Percentiles rank a stretch among this genome's conserved stretches.
phyloP scores from a whole-genome alignment of 2,329 filamentous ascomycete species.

The Colletotrichum costaricense region DNA sequence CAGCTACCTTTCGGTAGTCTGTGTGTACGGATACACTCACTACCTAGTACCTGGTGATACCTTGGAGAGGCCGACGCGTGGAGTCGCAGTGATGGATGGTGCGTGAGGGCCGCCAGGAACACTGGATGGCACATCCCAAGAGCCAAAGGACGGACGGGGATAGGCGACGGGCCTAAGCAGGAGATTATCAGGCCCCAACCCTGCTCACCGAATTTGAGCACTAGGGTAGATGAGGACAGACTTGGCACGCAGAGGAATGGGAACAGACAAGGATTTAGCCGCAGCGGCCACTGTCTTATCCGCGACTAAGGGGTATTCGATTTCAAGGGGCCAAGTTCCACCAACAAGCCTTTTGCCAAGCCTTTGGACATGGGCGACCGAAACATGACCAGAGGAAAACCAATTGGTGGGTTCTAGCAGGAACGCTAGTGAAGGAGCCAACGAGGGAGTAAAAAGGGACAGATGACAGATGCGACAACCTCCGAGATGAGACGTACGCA shows the following conservation, averaged over 20 bases:
- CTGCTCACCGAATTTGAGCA: constrained; percentile 22
- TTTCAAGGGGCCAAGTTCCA: constrained; percentile 26
- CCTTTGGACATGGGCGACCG: constrained; percentile 12
- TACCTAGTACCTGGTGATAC: neutral
- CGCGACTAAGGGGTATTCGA: constrained; percentile 30
- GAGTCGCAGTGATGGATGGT: neutral
- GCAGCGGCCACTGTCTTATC: constrained; percentile 29
- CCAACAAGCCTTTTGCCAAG: constrained; percentile 28
- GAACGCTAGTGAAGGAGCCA: constrained; percentile 3
- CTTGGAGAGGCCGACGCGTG: neutral
- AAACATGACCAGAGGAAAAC: constrained; percentile 24
- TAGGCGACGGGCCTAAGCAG: constrained; percentile 25
- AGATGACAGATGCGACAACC: constrained; percentile 19
- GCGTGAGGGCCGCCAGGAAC: neutral
- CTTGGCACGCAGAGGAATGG: constrained; percentile 15
- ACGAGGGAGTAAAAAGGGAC: constrained; percentile 9
- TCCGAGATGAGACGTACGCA: constrained; percentile 24
- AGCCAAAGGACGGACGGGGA: constrained; percentile 10
- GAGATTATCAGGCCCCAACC: constrained; percentile 23
- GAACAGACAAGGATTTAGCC: constrained; percentile 17
- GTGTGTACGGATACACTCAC: neutral
- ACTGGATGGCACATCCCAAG: constrained; percentile 7
- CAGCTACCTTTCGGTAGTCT: neutral
- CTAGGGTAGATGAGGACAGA: constrained; percentile 5
- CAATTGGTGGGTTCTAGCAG: constrained; percentile 20